These are phyloP conservation scores for Tolypocladium album DNA, from an alignment of 2,329 filamentous ascomycete genomes.

Conservation along the genomic window DNA sequence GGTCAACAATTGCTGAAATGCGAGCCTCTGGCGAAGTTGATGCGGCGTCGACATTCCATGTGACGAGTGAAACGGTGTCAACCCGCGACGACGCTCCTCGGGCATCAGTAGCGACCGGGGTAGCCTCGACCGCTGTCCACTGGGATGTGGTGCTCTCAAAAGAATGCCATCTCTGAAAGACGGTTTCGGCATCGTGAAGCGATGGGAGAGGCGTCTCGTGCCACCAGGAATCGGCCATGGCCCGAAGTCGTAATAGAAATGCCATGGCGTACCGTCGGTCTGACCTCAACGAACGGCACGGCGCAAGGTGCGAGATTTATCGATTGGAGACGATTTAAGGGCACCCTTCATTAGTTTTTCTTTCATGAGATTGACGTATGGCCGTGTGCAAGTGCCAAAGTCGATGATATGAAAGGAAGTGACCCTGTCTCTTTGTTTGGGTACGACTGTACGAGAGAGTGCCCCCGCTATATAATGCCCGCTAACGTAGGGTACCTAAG, in stretches of 20 bases:
- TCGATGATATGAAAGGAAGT: background rate
- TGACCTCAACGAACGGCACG: background rate
- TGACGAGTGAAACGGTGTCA: background rate
- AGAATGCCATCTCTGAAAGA: background rate
- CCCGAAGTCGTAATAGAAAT: background rate
- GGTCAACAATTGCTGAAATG: background rate
- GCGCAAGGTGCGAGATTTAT: background rate
- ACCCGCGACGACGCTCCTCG: background rate
- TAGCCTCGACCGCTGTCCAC: background rate
- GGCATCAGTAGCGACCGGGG: background rate
- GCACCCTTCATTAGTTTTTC: background rate
- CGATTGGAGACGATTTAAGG: background rate
- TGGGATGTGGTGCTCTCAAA: background rate
- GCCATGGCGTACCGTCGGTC: background rate
- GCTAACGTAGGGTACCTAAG: too few relatives aligned
- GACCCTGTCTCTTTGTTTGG: background rate
- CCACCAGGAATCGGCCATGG: background rate
- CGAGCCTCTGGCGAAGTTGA: background rate
- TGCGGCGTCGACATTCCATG: background rate
- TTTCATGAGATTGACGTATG: background rate
- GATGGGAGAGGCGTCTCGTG: background rate
- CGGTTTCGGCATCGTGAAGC: background rate
- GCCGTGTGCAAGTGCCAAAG: background rate
- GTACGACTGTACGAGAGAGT: too few relatives aligned
- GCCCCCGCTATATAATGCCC: too few relatives aligned